phyloP scores from a whole-genome alignment of 768 basidiomycete genomes.

The Tubosaeta sp. region DNA sequence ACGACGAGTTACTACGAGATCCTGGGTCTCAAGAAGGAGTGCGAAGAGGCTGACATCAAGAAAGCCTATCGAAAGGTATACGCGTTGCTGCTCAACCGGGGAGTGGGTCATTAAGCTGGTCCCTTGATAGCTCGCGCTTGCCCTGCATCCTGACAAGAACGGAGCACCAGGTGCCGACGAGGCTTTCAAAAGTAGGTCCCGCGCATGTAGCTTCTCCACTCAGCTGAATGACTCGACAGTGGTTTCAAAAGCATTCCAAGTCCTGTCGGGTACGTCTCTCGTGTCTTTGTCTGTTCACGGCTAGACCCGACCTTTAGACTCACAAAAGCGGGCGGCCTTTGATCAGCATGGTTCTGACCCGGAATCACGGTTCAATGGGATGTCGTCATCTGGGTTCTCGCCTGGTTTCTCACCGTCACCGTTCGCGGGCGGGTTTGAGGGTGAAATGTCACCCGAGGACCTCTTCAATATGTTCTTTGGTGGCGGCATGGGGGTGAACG shows the following conservation, averaged over 20 bases:
- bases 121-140: constrained; percentile 67
- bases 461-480: constrained; percentile 99
- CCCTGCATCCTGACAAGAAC: constrained; percentile 89
- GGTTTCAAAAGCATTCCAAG: constrained; percentile 97
- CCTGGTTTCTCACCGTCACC: constrained; percentile 47
- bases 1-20: constrained; percentile 94
- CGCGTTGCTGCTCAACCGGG: constrained; percentile 11
- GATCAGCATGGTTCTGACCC: constrained; percentile 87
- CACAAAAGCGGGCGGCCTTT: constrained; percentile 84
- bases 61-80: constrained; percentile 94
- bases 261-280: constrained; percentile 63
- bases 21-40: constrained; percentile 69
- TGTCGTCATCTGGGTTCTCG: constrained; percentile 51
- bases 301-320: constrained; percentile 42
- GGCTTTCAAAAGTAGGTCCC: constrained; percentile 86
- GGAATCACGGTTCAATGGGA: constrained; percentile 73
- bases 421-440: constrained; percentile 60
- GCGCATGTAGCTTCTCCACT: background rate
- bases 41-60: constrained; percentile 83
- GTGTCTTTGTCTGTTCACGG: background rate
- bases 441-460: constrained; percentile 92
- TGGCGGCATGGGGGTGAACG: constrained; percentile 42
- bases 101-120: constrained; percentile 5
- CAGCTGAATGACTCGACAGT: constrained; percentile 44
- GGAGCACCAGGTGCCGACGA: constrained; percentile 98